Conservation (phyloP, 2,329 filamentous ascomycete genomes). For the Aureobasidium vineae region DNA sequence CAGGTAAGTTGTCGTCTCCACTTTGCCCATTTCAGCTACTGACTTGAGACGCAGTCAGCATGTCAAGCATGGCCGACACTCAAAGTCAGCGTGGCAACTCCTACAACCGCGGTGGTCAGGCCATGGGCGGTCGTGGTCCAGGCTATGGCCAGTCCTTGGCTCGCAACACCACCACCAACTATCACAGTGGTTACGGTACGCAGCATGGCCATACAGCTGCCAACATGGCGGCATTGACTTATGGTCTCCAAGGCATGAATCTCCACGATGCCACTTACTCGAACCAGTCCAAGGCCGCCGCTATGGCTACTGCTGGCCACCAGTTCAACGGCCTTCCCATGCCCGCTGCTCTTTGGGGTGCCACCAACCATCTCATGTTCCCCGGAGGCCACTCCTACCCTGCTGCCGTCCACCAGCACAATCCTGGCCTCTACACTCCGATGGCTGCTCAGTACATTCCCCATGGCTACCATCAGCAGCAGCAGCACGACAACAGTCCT, state of each 20-base stretch:
- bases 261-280: constrained; percentile 39
- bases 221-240: constrained; percentile 41
- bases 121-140: constrained; percentile 35
- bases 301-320: constrained; percentile 34
- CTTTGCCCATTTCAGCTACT: background rate
- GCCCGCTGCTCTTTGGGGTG: constrained; percentile 37
- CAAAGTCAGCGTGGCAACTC: constrained; percentile 37
- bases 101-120: constrained; percentile 23
- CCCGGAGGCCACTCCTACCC: constrained; percentile 35
- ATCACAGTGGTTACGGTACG: constrained; percentile 39
- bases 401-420: constrained; percentile 34
- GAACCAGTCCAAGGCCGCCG: constrained; percentile 38
- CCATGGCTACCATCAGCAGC: constrained; percentile 45
- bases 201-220: constrained; percentile 35
- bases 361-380: constrained; percentile 37
- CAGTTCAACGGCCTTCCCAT: constrained; percentile 36
- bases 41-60: constrained; percentile 30
- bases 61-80: constrained; percentile 38
- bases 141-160: constrained; percentile 34
- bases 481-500: constrained; percentile 48
- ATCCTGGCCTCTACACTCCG: constrained; percentile 48
- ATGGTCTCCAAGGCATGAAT: constrained; percentile 44
- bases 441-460: constrained; percentile 45
- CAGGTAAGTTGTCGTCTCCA: background rate
- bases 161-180: constrained; percentile 35